phyloP scores from a whole-genome alignment of 73 alveolate species.

The Tetrahymena thermophila region DNA sequence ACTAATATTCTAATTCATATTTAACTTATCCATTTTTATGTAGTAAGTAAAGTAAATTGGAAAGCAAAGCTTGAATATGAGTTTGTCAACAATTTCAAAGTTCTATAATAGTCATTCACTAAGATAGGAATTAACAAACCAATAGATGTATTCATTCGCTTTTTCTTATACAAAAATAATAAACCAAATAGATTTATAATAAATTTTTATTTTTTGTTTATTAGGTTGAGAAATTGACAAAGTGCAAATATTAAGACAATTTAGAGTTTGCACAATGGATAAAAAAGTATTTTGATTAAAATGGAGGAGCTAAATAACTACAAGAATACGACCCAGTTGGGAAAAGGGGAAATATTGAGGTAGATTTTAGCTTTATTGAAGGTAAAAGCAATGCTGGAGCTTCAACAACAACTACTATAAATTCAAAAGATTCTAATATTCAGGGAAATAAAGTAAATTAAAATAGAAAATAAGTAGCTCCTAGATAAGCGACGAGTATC shows the following conservation, averaged over 20 bases:
- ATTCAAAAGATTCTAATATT: not conserved
- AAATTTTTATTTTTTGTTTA: not conserved
- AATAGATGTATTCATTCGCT: not conserved
- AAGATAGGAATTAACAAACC: constrained; percentile 34
- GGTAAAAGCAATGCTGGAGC: not conserved
- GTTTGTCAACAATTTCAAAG: constrained; percentile 32
- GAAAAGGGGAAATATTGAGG: constrained; percentile 16
- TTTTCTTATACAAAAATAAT: not conserved
- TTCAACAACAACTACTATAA: not conserved
- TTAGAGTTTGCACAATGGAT: constrained; percentile 36
- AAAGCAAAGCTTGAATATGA: constrained; percentile 42
- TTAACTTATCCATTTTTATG: not conserved
- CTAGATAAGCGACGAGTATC: not conserved
- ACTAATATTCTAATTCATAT: not conserved
- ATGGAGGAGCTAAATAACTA: not conserved
- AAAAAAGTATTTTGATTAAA: constrained; percentile 14
- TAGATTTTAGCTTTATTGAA: constrained; percentile 7
- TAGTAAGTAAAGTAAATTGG: constrained; percentile 33
- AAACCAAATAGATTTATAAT: not conserved
- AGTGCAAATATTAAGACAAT: constrained; percentile 37
- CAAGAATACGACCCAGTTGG: constrained; percentile 33
- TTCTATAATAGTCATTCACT: constrained; percentile 13
- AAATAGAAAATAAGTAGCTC: not conserved
- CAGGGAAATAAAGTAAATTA: not conserved
- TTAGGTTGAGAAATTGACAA: constrained; percentile 24